Conservation (phyloP, 345 rosid species). For the Hibiscus tridactylites region DNA sequence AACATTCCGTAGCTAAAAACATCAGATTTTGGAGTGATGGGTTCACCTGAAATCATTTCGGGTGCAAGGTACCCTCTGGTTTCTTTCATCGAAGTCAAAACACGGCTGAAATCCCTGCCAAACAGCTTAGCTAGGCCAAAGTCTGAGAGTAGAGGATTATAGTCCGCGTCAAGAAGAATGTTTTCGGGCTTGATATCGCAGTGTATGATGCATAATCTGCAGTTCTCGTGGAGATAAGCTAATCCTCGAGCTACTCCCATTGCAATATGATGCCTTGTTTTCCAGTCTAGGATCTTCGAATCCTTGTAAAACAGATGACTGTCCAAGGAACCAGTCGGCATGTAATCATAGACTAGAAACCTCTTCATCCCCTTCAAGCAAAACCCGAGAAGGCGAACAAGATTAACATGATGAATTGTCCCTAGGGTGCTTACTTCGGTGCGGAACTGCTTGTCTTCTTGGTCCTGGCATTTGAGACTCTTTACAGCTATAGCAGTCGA, state of each 20-base stretch:
- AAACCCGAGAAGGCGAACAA: slow-evolving; percentile 5
- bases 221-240: slow-evolving; percentile 61
- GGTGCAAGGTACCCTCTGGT: slow-evolving; percentile 12
- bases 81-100: slow-evolving; percentile 6
- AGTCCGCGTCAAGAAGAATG: slow-evolving; percentile 42
- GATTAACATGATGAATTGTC: slow-evolving; percentile 6
- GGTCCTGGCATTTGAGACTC: slow-evolving; percentile 46
- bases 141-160: slow-evolving; percentile 44
- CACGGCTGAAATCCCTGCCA: slow-evolving; percentile 11
- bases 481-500: slow-evolving; percentile 44
- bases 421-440: slow-evolving; percentile 6
- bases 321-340: slow-evolving; percentile 39
- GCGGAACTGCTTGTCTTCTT: slow-evolving; percentile 38
- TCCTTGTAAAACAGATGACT: slow-evolving; percentile 31
- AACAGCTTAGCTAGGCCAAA: slow-evolving; percentile 50
- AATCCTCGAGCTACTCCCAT: slow-evolving; percentile 52
- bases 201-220: slow-evolving; percentile 46
- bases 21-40: slow-evolving; percentile 11
- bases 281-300: slow-evolving; percentile 40
- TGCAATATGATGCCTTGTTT: slow-evolving; percentile 42
- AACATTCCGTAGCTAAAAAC: slow-evolving; percentile 9
- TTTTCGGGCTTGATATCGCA: slow-evolving; percentile 54
- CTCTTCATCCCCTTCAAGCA: not conserved
- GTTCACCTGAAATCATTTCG: slow-evolving; percentile 10
- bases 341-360: slow-evolving; percentile 4